Evolutionary conservation across 257 asterid genomes (phyloP).

Genomic region (Jacaranda copaia): DNA sequence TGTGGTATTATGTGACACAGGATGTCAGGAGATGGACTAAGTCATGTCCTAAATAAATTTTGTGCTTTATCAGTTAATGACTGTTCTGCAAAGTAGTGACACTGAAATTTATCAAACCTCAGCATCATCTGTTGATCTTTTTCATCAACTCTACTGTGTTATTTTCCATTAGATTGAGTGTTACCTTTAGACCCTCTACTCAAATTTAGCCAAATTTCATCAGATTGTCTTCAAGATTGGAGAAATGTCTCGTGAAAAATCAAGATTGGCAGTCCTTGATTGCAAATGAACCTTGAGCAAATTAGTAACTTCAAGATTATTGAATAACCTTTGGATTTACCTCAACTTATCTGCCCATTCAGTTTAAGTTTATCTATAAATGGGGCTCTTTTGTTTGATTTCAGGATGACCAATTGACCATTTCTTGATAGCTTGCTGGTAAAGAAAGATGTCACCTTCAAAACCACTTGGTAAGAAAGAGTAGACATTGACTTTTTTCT

Average conservation of each 20-base stretch:
- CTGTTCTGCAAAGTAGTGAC: too few species aligned
- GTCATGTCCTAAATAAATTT: constrained; percentile 31
- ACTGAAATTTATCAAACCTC: neutral
- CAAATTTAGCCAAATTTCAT: neutral
- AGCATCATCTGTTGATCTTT: constrained; percentile 3
- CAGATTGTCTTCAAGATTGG: neutral
- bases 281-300: neutral
- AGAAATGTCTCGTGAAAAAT: neutral
- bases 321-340: neutral
- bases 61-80: neutral
- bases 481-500: constrained; percentile 4
- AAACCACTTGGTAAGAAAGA: neutral
- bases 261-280: neutral
- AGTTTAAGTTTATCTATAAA: neutral
- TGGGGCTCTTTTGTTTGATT: neutral
- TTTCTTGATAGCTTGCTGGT: neutral
- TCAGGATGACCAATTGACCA: constrained; percentile 18
- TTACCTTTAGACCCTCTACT: neutral
- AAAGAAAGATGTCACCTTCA: constrained; percentile 14
- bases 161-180: neutral
- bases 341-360: neutral
- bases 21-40: constrained; percentile 31
- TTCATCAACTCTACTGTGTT: neutral
- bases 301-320: neutral
- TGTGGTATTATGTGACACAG: neutral